A percentile compares a stretch with the other conserved stretches of the same genome.
phyloP scores from a whole-genome alignment of 805 yeast genomes.

The Kluyveromyces starmeri region DNA sequence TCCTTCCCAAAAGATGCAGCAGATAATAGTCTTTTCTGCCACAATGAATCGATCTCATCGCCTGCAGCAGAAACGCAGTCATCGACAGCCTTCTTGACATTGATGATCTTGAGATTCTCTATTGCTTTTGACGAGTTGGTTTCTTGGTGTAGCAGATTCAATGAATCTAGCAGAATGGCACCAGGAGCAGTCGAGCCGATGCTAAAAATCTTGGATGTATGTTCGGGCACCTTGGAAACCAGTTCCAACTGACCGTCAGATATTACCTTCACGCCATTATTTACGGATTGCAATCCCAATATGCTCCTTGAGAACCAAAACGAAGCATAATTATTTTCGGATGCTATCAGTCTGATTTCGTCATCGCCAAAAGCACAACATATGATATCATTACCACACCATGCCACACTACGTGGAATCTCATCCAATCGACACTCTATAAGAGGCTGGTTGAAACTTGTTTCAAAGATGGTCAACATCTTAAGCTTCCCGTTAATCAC shows the following conservation, averaged over 20 bases:
- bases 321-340: slow-evolving; percentile 41
- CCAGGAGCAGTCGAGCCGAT: slow-evolving; percentile 81
- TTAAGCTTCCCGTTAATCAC: slow-evolving; percentile 34
- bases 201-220: slow-evolving; percentile 55
- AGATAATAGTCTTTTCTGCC: slow-evolving; percentile 72
- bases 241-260: slow-evolving; percentile 50
- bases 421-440: slow-evolving; percentile 21
- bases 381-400: slow-evolving; percentile 87
- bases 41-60: slow-evolving; percentile 63
- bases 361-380: slow-evolving; percentile 41
- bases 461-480: slow-evolving; percentile 41
- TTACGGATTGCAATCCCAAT: slow-evolving; percentile 39
- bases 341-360: slow-evolving; percentile 62
- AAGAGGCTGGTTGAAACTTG: slow-evolving; percentile 18
- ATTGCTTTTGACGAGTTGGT: slow-evolving; percentile 72
- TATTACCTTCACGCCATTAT: slow-evolving; percentile 67
- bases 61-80: slow-evolving; percentile 67
- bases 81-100: slow-evolving; percentile 51
- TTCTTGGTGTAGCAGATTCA: slow-evolving; percentile 43
- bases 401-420: slow-evolving; percentile 43
- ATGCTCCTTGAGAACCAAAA: slow-evolving; percentile 41
- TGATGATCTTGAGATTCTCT: slow-evolving; percentile 54
- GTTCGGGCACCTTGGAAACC: slow-evolving; percentile 50
- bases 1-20: slow-evolving; percentile 83
- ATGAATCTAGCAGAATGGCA: slow-evolving; percentile 74